Percentiles rank a stretch among this genome's conserved stretches.
Evolutionary conservation across 768 basidiomycete genomes (phyloP).

Genomic region (Pulveroboletus sp.): DNA sequence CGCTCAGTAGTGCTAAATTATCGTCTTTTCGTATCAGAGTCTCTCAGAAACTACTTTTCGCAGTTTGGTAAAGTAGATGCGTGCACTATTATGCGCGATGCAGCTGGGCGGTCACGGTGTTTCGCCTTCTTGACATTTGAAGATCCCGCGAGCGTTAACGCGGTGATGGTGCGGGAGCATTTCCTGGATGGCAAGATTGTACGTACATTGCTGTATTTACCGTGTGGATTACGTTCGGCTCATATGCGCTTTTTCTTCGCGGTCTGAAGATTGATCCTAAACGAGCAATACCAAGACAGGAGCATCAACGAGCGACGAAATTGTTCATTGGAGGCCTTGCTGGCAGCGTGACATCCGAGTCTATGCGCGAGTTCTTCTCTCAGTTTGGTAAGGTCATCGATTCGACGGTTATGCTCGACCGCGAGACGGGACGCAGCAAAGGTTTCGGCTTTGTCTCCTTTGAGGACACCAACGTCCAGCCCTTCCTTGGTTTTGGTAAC

Average conservation of each 20-base stretch:
- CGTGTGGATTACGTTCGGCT: conserved; percentile 10
- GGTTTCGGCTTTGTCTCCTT: conserved; percentile 99
- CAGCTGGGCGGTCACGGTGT: conserved; percentile 88
- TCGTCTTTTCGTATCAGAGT: conserved; percentile 45
- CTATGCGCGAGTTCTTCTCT: conserved; percentile 88
- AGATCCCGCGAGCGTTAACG: conserved; percentile 87
- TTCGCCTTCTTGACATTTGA: conserved; percentile 98
- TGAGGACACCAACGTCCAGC: conserved; percentile 85
- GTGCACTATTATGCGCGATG: conserved; percentile 98
- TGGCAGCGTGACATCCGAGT: conserved; percentile 87
- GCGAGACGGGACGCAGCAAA: conserved; percentile 90
- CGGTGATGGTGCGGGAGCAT: conserved; percentile 94
- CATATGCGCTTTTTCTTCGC: conserved; percentile 15
- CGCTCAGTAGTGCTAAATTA: conserved; percentile 41
- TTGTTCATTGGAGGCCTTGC: conserved; percentile 95
- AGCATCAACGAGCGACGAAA: conserved; percentile 90
- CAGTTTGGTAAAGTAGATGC: conserved; percentile 97
- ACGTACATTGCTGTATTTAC: conserved; percentile 36
- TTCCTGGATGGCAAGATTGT: conserved; percentile 97
- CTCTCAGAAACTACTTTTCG: conserved; percentile 80
- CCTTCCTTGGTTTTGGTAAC: conserved; percentile 83
- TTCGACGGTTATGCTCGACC: conserved; percentile 98
- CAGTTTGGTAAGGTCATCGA: conserved; percentile 96
- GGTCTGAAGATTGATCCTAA: conserved; percentile 92
- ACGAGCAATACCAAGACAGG: conserved; percentile 93